Percentiles rank a stretch among this genome's conserved stretches.
phyloP scores from a whole-genome alignment of 2,329 filamentous ascomycete species.

The Camillea tinctor region DNA sequence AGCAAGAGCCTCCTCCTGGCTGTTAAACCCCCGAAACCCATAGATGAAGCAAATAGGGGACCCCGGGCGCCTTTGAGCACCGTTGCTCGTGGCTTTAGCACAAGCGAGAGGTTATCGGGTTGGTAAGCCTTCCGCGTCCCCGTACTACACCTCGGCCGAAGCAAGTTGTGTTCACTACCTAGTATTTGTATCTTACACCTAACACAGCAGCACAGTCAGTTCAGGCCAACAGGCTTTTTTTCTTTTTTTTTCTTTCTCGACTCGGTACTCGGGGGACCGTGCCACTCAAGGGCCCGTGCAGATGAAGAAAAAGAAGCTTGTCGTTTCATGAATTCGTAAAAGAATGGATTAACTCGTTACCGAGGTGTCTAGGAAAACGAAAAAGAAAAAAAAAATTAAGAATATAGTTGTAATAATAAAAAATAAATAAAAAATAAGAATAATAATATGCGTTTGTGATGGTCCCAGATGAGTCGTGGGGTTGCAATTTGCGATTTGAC shows the following conservation, averaged over 20 bases:
- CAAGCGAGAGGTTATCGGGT: background rate
- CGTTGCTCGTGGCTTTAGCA: background rate
- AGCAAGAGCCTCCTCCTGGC: background rate
- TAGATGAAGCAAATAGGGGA: background rate
- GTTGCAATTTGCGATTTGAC: slow-evolving; percentile 23
- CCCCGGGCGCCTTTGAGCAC: background rate
- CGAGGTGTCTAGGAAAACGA: background rate
- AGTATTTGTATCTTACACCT: no score
- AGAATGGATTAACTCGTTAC: background rate
- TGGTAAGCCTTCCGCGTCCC: background rate
- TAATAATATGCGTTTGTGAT: background rate
- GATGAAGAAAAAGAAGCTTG: background rate
- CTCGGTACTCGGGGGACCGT: background rate
- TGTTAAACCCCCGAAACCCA: background rate
- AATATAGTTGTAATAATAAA: no score
- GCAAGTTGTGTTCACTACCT: background rate
- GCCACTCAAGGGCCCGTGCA: background rate
- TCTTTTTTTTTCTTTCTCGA: no score
- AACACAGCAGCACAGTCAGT: no score
- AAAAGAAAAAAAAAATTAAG: no score
- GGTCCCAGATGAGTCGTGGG: slow-evolving; percentile 20
- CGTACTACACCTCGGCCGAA: background rate
- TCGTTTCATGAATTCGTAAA: background rate
- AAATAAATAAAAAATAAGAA: no score
- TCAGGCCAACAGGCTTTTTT: background rate